phyloP scores from a whole-genome alignment of 163 green algal species.

The Trebouxiophyceae sp. region DNA sequence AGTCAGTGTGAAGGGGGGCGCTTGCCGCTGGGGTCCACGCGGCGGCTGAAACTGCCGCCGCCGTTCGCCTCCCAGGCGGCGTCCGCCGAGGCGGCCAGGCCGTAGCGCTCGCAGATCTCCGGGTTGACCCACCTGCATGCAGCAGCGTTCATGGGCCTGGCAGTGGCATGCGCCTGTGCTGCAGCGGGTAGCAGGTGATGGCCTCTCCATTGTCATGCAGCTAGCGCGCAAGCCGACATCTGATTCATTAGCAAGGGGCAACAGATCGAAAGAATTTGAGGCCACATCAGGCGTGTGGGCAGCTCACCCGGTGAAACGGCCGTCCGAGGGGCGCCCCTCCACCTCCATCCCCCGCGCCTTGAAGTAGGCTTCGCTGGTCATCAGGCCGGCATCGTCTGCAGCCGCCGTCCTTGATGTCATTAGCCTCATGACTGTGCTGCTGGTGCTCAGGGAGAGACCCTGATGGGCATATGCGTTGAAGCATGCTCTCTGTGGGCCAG shows the following conservation, averaged over 20 bases:
- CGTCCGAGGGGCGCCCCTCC: too few relatives aligned
- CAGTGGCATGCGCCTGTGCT: too few relatives aligned
- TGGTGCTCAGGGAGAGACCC: too few relatives aligned
- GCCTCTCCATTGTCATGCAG: too few relatives aligned
- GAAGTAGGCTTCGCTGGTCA: neutral
- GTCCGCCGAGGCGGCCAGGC: conserved; percentile 27
- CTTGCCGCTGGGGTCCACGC: conserved; percentile 40
- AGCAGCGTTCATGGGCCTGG: too few relatives aligned
- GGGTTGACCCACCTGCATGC: conserved; percentile 38
- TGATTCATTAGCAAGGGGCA: neutral
- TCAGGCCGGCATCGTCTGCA: neutral
- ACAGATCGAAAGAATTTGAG: neutral
- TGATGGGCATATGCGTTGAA: neutral
- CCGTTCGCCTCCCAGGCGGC: conserved; percentile 47
- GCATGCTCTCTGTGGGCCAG: neutral
- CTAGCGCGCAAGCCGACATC: neutral
- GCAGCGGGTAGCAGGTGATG: too few relatives aligned
- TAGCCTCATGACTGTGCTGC: neutral
- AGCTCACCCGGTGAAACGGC: too few relatives aligned
- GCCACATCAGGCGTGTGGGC: too few relatives aligned
- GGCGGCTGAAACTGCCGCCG: conserved; percentile 42
- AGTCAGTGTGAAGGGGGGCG: neutral
- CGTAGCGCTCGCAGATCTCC: conserved; percentile 26
- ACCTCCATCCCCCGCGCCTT: neutral
- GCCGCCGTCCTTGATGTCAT: neutral